phyloP scores from a whole-genome alignment of 495 filamentous ascomycete genomes.

The Trichoderma asperelloides region DNA sequence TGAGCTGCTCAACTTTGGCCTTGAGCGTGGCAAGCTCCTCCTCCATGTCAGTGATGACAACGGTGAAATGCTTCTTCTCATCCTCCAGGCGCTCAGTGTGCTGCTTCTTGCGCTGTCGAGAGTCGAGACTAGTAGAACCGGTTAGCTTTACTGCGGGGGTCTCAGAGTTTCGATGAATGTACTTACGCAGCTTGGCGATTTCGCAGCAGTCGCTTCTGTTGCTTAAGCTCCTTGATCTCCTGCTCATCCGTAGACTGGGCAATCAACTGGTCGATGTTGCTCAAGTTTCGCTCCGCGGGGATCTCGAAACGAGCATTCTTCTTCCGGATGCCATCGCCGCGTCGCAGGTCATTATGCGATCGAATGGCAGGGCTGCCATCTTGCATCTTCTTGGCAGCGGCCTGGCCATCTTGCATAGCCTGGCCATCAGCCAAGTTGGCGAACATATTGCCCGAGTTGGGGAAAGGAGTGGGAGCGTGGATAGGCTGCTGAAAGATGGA shows the following conservation, averaged over 20 bases:
- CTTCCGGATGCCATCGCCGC: constrained; percentile 93
- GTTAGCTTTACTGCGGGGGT: constrained; percentile 26
- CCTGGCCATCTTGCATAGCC: constrained; percentile 44
- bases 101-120: constrained; percentile 95
- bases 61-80: constrained; percentile 85
- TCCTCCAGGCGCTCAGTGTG: constrained; percentile 96
- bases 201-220: constrained; percentile 89
- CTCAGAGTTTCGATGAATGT: constrained; percentile 14
- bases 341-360: constrained; percentile 68
- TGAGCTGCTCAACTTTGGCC: constrained; percentile 57
- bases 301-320: constrained; percentile 99
- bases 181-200: constrained; percentile 96
- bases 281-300: constrained; percentile 81
- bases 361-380: constrained; percentile 64
- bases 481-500: constrained; percentile 43
- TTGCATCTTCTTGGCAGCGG: constrained; percentile 61
- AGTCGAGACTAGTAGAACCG: constrained; percentile 67
- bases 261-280: constrained; percentile 93
- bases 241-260: constrained; percentile 80
- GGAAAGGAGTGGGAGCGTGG: constrained; percentile 43
- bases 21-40: constrained; percentile 64
- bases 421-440: constrained; percentile 32
- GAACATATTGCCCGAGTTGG: constrained; percentile 42
- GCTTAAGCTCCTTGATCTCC: constrained; percentile 95
- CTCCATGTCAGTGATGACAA: constrained; percentile 65